Evolutionary conservation across 306 rosid genomes (phyloP), one percentile per base, ranked within the genome.

Genomic region (Hippophae tibetana): DNA sequence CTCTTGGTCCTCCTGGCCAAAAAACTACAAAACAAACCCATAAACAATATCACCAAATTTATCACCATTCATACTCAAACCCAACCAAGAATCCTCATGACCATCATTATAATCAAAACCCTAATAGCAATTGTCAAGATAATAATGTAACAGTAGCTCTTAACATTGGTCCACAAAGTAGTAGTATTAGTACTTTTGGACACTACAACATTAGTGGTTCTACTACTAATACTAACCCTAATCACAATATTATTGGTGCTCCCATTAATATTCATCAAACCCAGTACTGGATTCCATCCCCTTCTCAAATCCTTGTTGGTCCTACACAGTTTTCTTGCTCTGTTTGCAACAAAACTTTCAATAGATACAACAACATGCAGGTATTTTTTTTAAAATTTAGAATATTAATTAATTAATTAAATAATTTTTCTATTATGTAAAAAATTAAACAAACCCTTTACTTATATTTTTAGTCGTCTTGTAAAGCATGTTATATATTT

Each of bases 311-410:
- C 70, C 92, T 90, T 10, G 90, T 87, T 31, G 98, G 98, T 18
- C 95, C 96, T 31, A 85, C 97, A 6, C 97, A 90, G 72, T 90
- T 90, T 84, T 87, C 98, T 71, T 90, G 96, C 86, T 62, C 82
- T 3, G 96, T 90, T 62, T 90, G 98, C 82, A 71, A 71, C 78
- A 90, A 90, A 75, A 85, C 92, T 71, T 90, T 90, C 92, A 87
- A 78, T 78, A 76, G 98, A 69, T 90, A 76, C 89, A 90, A 90
- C 82, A 90, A 90, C 77, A 90, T 90, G 98, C 98, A 87, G 98
- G 98, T 89, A 6, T n/a, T 23, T 27, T 47, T 23, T 31, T 14
- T 10, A 0, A 18, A n/a, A 18, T 18, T 18, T 18, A n/a, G 40
- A 31, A 31, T 2, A 31, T 31, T 31, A 31, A 31, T 31, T 31